phyloP scores from a whole-genome alignment of 1,139 yeast species.

The Candida tetrigidarum region DNA sequence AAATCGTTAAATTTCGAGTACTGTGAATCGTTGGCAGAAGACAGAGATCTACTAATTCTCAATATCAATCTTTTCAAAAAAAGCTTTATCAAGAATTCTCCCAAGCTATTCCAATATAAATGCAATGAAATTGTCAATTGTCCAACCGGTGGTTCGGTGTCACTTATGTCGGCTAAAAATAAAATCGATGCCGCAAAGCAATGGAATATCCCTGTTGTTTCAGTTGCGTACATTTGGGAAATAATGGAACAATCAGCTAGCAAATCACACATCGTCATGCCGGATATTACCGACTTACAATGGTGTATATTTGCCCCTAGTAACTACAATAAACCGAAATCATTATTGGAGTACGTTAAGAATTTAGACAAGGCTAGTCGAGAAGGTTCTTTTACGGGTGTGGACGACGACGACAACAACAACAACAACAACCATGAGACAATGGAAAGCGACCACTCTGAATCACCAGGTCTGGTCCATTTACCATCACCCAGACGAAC shows the following conservation, averaged over 20 bases:
- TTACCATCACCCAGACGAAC: conserved; percentile 47
- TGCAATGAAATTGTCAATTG: conserved; percentile 39
- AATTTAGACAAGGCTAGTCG: conserved; percentile 15
- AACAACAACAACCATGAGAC: conserved; percentile 6
- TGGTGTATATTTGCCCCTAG: conserved; percentile 61
- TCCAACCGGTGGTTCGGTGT: conserved; percentile 36
- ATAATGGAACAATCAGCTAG: conserved; percentile 26
- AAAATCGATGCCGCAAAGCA: conserved; percentile 60
- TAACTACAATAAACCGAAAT: conserved; percentile 24
- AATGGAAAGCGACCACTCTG: conserved; percentile 6
- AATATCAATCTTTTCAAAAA: conserved; percentile 56
- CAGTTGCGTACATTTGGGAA: conserved; percentile 57
- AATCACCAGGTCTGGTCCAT: conserved; percentile 18
- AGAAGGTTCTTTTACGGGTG: conserved; percentile 7
- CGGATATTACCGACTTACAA: conserved; percentile 40
- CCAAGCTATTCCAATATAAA: conserved; percentile 41
- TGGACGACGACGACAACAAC: conserved; percentile 5
- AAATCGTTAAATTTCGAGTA: conserved; percentile 53
- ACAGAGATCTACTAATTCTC: conserved; percentile 66
- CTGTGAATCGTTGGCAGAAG: conserved; percentile 54
- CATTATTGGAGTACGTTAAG: conserved; percentile 38
- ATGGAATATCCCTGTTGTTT: conserved; percentile 61
- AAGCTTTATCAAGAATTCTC: conserved; percentile 40
- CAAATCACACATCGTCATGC: conserved; percentile 24
- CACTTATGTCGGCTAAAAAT: conserved; percentile 50